Evolutionary conservation across 139 green algal species (phyloP), one percentile per base, ranked within the genome.

Genomic region (Tetraselmis striata): DNA sequence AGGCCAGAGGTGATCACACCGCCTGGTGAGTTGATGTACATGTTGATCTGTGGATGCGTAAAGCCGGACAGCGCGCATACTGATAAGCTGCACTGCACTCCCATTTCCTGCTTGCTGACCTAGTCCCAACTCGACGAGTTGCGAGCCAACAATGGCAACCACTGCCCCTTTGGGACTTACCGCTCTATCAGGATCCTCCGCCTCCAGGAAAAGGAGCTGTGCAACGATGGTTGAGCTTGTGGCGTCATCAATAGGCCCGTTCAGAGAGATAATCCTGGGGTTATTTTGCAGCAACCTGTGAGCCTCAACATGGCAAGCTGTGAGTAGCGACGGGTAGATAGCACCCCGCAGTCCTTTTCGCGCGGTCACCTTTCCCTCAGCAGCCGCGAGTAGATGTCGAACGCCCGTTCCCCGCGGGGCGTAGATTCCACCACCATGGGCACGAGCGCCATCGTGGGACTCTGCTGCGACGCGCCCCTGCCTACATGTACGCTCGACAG

Each of bases 21-120:
- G 0, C 96, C 96, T 0, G 93, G 94, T 0, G 89, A 96, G 86
- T 99, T 99, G 82, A 99, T 98, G 91, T 99, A 99, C 93, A 99
- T 95, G 31, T 90, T 90, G 31, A 98, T 93, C 93, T 98, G 91
- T 79, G 83, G 45, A 67, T 25, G 5, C 11, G 45, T 25, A 67
- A n/a, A n/a, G n/a, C n/a, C 45, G 45, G 45, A 18, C 45, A 67
- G 45, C 45, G 18, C 11, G 18, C 5, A 25, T 5, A 67, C 45
- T 67, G 45, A 25, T 67, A 67, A 5, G 45, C 45, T n/a, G n/a
- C n/a, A n/a, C n/a, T n/a, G n/a, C n/a, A n/a, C n/a, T n/a, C n/a
- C n/a, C n/a, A n/a, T n/a, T n/a, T n/a, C n/a, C n/a, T n/a, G n/a
- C n/a, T n/a, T n/a, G n/a, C n/a, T n/a, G n/a, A n/a, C n/a, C n/a